Conservation (phyloP, 2,329 filamentous ascomycete species). For the Pseudogymnoascus destructans region DNA sequence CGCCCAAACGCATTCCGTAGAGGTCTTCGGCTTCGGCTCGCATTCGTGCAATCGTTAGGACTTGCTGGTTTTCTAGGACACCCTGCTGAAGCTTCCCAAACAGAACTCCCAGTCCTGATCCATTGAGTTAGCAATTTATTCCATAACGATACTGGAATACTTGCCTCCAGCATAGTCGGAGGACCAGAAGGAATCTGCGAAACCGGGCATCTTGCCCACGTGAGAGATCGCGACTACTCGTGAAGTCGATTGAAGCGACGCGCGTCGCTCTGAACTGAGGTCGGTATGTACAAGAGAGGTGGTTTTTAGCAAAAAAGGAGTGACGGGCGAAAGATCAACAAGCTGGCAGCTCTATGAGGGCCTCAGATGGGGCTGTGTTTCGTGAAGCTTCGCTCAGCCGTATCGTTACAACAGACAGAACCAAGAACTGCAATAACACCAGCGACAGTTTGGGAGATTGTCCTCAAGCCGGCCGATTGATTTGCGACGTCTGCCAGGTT, state of each 20-base stretch:
- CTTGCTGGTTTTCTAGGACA: slow-evolving; percentile 85
- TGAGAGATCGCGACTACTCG: not conserved
- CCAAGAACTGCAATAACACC: not conserved
- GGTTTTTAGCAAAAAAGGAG: not conserved
- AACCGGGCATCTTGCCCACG: slow-evolving; percentile 57
- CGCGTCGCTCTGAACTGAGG: not conserved
- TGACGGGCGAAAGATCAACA: not conserved
- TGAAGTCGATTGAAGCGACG: slow-evolving; percentile 8
- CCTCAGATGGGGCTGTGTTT: not conserved
- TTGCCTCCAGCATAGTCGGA: slow-evolving; percentile 88
- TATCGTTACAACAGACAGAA: not conserved
- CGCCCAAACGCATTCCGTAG: slow-evolving; percentile 67
- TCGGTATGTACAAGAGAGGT: slow-evolving; percentile 5
- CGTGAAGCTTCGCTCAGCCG: not conserved
- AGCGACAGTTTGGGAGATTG: slow-evolving; percentile 1
- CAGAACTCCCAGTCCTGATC: slow-evolving; percentile 68
- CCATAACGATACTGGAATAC: slow-evolving; percentile 21
- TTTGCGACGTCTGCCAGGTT: not conserved
- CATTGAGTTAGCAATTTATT: slow-evolving; percentile 2
- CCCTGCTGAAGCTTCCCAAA: slow-evolving; percentile 97
- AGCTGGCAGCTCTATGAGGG: not conserved
- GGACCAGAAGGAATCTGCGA: slow-evolving; percentile 96
- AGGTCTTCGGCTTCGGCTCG: slow-evolving; percentile 89
- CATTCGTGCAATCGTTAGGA: slow-evolving; percentile 82
- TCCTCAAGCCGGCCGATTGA: slow-evolving; percentile 4